A percentile compares a stretch with the other conserved stretches of the same genome.
These are phyloP conservation scores for Capsicum pubescens DNA, from an alignment of 257 asterid species.

Conservation along the genomic window DNA sequence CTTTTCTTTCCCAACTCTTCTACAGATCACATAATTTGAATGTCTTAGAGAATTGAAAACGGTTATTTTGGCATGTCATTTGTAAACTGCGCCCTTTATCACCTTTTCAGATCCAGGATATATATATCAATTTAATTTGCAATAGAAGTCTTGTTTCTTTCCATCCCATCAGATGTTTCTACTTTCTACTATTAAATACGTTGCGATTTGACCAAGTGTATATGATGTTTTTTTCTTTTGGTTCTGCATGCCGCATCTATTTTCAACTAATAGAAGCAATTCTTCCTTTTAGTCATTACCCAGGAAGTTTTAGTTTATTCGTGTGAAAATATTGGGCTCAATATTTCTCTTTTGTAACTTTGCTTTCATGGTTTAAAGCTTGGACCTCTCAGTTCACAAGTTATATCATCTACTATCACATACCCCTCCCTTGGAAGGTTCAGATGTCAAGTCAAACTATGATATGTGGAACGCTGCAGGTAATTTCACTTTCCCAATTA, in stretches of 20 bases:
- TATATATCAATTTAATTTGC: background rate
- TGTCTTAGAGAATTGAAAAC: background rate
- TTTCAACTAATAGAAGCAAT: conserved; percentile 21
- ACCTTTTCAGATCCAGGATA: conserved; percentile 4
- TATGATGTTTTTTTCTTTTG: background rate
- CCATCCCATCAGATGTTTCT: background rate
- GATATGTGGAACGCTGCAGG: conserved; percentile 79
- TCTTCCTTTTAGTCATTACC: background rate
- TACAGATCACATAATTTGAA: background rate
- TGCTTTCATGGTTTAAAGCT: conserved; percentile 46
- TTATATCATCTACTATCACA: conserved; percentile 61
- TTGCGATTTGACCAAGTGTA: background rate
- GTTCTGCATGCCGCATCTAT: background rate
- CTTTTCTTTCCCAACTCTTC: background rate
- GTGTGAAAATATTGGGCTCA: background rate
- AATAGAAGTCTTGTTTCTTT: background rate
- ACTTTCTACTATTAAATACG: too few relatives aligned
- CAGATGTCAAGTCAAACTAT: conserved; percentile 44
- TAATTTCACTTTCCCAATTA: conserved; percentile 33
- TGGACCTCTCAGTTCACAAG: conserved; percentile 71
- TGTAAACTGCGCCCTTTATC: background rate
- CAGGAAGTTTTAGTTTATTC: background rate
- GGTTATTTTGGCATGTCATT: background rate
- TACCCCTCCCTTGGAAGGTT: conserved; percentile 59
- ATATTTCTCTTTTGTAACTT: background rate